Percentiles rank a stretch among this genome's conserved stretches.
Evolutionary conservation across 768 basidiomycete genomes (phyloP).

Genomic region (Hygrocybe punicea): DNA sequence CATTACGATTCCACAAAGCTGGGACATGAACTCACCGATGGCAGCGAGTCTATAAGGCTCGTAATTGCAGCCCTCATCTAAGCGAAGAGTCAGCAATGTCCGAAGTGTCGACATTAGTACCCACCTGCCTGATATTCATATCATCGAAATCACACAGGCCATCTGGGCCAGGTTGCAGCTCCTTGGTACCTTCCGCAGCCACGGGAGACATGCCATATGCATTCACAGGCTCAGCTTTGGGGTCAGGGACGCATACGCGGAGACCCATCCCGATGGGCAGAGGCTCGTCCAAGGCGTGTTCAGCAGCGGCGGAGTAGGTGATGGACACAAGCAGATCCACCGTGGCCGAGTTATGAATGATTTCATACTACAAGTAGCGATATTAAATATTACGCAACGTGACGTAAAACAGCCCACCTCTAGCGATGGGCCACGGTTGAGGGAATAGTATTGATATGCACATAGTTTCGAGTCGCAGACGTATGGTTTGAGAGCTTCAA

Average conservation of each 20-base stretch:
- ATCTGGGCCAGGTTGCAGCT: slow-evolving; percentile 25
- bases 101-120: slow-evolving; percentile 3
- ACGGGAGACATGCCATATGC: background rate
- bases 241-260: slow-evolving; percentile 44
- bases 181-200: background rate
- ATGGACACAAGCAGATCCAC: slow-evolving; percentile 70
- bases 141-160: slow-evolving; percentile 54
- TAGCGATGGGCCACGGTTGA: slow-evolving; percentile 63
- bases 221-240: background rate
- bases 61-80: slow-evolving; percentile 50
- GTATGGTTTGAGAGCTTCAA: slow-evolving; percentile 67
- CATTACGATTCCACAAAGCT: background rate
- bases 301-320: slow-evolving; percentile 53
- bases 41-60: slow-evolving; percentile 44
- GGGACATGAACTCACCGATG: slow-evolving; percentile 39
- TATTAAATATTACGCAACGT: background rate
- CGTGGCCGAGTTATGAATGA: slow-evolving; percentile 56
- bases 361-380: slow-evolving; percentile 53
- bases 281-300: slow-evolving; percentile 53
- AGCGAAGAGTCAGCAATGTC: background rate
- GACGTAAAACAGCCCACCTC: slow-evolving; percentile 43
- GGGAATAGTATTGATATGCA: slow-evolving; percentile 63
- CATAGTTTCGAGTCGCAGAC: slow-evolving; percentile 67
- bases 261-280: slow-evolving; percentile 60
- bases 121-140: slow-evolving; percentile 37